Evolutionary conservation across 192 early-diverging fungal genomes (phyloP), one percentile per base, ranked within the genome.

Genomic region (Coemansia sp.): DNA sequence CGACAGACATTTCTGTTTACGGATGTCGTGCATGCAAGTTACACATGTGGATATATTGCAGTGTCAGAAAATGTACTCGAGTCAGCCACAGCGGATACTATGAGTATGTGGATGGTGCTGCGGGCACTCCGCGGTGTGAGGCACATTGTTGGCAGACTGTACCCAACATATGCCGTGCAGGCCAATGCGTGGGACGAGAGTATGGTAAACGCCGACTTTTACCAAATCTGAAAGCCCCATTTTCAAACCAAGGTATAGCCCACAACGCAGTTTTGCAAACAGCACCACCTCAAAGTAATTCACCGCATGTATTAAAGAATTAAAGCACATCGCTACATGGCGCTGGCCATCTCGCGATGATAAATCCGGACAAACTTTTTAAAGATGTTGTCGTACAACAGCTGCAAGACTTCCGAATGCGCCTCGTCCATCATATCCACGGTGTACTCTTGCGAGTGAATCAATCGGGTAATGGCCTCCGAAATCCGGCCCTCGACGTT

Each of bases 11-110:
- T 0, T 80, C 66, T 88, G 36, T 90, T 90, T 66, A 63, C 69
- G 7, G 85, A 90, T 67, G 82, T 87, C 2, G 85, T 83, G 40
- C 50, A 69, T 9, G 75, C 78, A 7, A 87, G 87, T 46, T 86
- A 90, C 68, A 73, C 75, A 85, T 49, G 84, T 90, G 17, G 76
- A 88, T 40, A 83, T 85, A 58, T 74, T 90, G 37, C 83, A 75
- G 17, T 53, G 59, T 5, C 81, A 78, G 68, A 87, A 88, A 20
- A 84, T 87, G 71, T 90, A 50, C 84, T 92, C 21, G 81, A 14
- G 47, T 92, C 9, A 89, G 86, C 19, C 89, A 92, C 70, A 90
- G 87, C 64, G 88, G 89, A 3, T 90, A 92, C 76, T 74, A 75
- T 22, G 80, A 86, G n/a, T 88, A 92, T 61, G 83, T 86, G 75